These are phyloP conservation scores for Haberlea rhodopensis DNA, from an alignment of 257 asterid species.

Conservation along the genomic window DNA sequence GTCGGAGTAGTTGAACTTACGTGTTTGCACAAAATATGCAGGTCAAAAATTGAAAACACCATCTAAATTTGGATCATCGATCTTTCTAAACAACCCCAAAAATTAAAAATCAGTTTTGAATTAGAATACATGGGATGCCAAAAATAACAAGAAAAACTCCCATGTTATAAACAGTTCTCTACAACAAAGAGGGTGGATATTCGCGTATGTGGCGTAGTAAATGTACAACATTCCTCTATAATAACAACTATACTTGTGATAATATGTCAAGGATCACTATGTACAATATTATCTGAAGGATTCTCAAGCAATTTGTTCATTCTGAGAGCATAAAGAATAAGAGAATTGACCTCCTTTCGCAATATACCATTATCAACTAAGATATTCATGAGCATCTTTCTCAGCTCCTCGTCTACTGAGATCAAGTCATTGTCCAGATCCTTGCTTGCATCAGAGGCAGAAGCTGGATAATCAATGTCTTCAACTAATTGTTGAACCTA, in stretches of 20 bases:
- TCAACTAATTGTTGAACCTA: constrained; percentile 51
- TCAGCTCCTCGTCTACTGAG: constrained; percentile 49
- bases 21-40: no score
- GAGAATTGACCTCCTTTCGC: constrained; percentile 73
- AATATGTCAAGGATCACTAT: constrained; percentile 34
- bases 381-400: constrained; percentile 44
- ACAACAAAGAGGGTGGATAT: constrained; percentile 2
- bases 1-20: no score
- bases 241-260: constrained; percentile 22
- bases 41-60: not conserved
- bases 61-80: not conserved
- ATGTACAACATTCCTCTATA: constrained; percentile 40
- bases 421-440: constrained; percentile 24
- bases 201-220: constrained; percentile 21
- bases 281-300: constrained; percentile 43
- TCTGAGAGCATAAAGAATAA: constrained; percentile 43
- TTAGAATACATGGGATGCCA: constrained; percentile 25
- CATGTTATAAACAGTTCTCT: constrained; percentile 24
- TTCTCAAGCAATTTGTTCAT: constrained; percentile 37
- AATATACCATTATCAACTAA: constrained; percentile 60
- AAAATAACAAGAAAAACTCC: constrained; percentile 36
- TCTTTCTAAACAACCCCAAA: not conserved
- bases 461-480: constrained; percentile 34
- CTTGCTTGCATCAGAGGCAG: constrained; percentile 32
- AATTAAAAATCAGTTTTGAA: not conserved